Evolutionary conservation across 306 rosid genomes (phyloP), one percentile per base, ranked within the genome.

Genomic region (Medicago lupulina): DNA sequence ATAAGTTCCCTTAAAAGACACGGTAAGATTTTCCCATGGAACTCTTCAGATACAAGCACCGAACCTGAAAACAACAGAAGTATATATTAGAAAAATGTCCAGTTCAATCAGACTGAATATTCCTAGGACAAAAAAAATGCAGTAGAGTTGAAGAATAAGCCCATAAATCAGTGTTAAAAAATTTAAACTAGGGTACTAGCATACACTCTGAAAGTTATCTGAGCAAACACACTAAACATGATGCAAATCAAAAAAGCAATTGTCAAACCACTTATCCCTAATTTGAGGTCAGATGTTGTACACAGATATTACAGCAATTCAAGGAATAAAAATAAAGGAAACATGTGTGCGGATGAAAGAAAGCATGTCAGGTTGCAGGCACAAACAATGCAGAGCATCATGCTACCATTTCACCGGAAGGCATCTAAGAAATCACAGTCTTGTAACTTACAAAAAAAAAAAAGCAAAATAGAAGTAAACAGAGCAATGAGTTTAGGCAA

Each of bases 1-100:
- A 70, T 9, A 3, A 31, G 58, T 15, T 12, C 14, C 71, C 23
- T 66, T 66, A 90, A 76, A 85, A 90, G 75, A 88, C 75, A 5
- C 92, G 83, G 81, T 86, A 80, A 0, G 91, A 87, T 31, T 87
- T 83, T n/a, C 96, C 91, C 92, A 86, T 90, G 8, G 93, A 85
- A 65, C 87, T 90, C 81, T 88, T 88, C 78, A 90, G 64, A 79
- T 86, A 80, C 81, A 90, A 76, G 81, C 92, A 90, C 40, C 91
- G 71, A 46, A 90, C 93, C 93, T 90, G 79, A 78, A 70, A 78
- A 11, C 31, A 61, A 23, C 15, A 15, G 11, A 4, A 47, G 11
- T 8, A 9, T 36, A 39, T 5, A 38, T 78, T 38, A 70, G 76
- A 36, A 50, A 7, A 21, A 7, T 25, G 12, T 2, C 51, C 8